These are phyloP conservation scores for Endoconidiophora polonica DNA, from an alignment of 2,329 filamentous ascomycete genomes.

Conservation along the genomic window DNA sequence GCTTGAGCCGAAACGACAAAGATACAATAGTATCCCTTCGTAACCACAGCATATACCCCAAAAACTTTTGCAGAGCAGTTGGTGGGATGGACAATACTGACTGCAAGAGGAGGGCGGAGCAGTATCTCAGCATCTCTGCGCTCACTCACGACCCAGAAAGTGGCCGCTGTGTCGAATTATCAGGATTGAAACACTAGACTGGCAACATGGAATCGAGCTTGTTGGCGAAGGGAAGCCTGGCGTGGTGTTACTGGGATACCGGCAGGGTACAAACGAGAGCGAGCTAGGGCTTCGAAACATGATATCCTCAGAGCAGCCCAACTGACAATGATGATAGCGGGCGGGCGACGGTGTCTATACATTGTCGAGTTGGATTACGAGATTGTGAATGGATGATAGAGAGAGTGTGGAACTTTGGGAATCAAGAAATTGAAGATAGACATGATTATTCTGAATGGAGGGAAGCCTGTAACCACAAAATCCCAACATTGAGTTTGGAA, in stretches of 20 bases:
- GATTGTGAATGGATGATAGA: not conserved
- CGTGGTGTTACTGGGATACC: not conserved
- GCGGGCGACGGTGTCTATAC: too few relatives aligned
- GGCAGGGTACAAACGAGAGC: slow-evolving; percentile 4
- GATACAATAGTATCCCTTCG: too few relatives aligned
- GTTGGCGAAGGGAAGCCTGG: not conserved
- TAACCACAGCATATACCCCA: too few relatives aligned
- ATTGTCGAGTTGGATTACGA: not conserved
- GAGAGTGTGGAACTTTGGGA: not conserved
- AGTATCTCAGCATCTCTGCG: too few relatives aligned
- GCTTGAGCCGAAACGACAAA: too few relatives aligned
- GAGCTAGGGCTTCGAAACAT: slow-evolving; percentile 1
- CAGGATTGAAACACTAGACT: not conserved
- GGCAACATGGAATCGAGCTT: not conserved
- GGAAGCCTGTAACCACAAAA: too few relatives aligned
- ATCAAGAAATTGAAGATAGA: not conserved
- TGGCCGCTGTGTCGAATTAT: not conserved
- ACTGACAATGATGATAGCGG: not conserved
- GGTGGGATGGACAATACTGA: too few relatives aligned
- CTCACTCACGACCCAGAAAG: too few relatives aligned
- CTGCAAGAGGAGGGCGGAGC: too few relatives aligned
- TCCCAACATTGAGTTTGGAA: too few relatives aligned
- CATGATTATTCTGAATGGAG: too few relatives aligned
- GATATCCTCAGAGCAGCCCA: not conserved
- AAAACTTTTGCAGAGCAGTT: too few relatives aligned